Conservation (phyloP, 805 yeast species). For the Ogataea polymorpha region DNA sequence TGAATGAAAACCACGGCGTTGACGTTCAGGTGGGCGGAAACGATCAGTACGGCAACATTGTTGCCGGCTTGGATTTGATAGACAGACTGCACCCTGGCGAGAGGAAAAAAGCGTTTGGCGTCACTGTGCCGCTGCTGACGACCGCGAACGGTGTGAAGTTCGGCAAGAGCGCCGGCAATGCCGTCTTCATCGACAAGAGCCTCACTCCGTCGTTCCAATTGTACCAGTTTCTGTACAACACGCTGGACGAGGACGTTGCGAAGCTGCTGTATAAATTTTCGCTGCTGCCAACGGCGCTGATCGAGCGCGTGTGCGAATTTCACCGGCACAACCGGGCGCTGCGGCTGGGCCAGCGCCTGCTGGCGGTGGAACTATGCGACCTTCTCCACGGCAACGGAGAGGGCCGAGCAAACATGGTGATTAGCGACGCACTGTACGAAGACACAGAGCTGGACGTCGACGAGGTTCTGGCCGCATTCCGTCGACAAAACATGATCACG, state of each 20-base stretch:
- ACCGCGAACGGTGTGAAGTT: constrained; percentile 89
- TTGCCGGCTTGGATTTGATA: constrained; percentile 91
- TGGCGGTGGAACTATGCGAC: constrained; percentile 85
- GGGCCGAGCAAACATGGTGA: constrained; percentile 62
- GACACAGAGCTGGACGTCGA: constrained; percentile 42
- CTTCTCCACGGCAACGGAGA: constrained; percentile 80
- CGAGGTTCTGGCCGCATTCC: constrained; percentile 53
- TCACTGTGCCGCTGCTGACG: constrained; percentile 87
- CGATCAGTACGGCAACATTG: constrained; percentile 98
- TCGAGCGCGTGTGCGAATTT: constrained; percentile 47
- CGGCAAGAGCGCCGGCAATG: constrained; percentile 97
- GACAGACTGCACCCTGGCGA: constrained; percentile 42
- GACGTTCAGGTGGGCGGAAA: constrained; percentile 89
- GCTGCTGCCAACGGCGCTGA: constrained; percentile 60
- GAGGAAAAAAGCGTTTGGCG: constrained; percentile 51
- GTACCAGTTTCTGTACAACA: constrained; percentile 80
- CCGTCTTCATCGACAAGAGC: constrained; percentile 76
- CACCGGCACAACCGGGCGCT: constrained; percentile 61
- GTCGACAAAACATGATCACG: constrained; percentile 52
- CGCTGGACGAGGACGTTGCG: constrained; percentile 72
- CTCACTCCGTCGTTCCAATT: constrained; percentile 77
- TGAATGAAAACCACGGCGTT: constrained; percentile 57
- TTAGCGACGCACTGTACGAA: constrained; percentile 62
- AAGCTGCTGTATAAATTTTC: constrained; percentile 76
- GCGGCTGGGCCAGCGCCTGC: constrained; percentile 68